Evolutionary conservation across 495 filamentous ascomycete genomes (phyloP).

Genomic region (Hypoxylon lienhwacheense): DNA sequence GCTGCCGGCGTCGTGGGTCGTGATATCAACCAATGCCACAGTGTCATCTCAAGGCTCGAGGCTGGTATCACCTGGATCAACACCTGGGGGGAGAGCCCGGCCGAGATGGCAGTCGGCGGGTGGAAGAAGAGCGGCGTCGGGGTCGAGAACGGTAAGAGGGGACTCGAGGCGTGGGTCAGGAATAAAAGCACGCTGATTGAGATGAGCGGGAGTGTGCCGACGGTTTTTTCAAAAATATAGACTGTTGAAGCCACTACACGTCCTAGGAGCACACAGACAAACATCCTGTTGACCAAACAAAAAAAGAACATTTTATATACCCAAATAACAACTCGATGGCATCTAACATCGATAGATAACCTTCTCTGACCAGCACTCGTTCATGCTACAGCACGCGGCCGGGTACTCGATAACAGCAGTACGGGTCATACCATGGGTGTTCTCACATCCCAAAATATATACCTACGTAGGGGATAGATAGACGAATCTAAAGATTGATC

Average conservation of each 20-base stretch:
- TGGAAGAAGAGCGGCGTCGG: slow-evolving; percentile 56
- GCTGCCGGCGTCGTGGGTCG: slow-evolving; percentile 79
- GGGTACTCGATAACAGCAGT: too few species aligned
- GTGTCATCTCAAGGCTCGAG: slow-evolving; percentile 66
- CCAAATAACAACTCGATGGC: too few species aligned
- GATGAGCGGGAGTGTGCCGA: slow-evolving; percentile 67
- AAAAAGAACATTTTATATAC: slow-evolving; percentile 28
- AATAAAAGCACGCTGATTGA: slow-evolving; percentile 84
- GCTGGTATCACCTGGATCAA: slow-evolving; percentile 64
- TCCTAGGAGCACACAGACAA: background rate
- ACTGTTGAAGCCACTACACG: too few species aligned
- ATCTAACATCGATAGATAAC: too few species aligned
- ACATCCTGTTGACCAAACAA: slow-evolving; percentile 4
- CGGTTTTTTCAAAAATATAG: slow-evolving; percentile 64
- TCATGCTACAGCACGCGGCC: too few species aligned
- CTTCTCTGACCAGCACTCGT: too few species aligned
- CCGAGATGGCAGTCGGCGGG: slow-evolving; percentile 55
- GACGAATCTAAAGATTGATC: too few species aligned
- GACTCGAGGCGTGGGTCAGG: slow-evolving; percentile 75
- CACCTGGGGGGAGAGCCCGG: slow-evolving; percentile 53
- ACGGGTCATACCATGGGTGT: too few species aligned
- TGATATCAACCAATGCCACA: slow-evolving; percentile 70
- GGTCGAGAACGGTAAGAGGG: slow-evolving; percentile 63
- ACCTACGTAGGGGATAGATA: too few species aligned
- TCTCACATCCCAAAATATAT: too few species aligned